Evolutionary conservation across 805 yeast species (phyloP), one percentile per base, ranked within the genome.

Genomic region (Saccharomycopsis sp.): DNA sequence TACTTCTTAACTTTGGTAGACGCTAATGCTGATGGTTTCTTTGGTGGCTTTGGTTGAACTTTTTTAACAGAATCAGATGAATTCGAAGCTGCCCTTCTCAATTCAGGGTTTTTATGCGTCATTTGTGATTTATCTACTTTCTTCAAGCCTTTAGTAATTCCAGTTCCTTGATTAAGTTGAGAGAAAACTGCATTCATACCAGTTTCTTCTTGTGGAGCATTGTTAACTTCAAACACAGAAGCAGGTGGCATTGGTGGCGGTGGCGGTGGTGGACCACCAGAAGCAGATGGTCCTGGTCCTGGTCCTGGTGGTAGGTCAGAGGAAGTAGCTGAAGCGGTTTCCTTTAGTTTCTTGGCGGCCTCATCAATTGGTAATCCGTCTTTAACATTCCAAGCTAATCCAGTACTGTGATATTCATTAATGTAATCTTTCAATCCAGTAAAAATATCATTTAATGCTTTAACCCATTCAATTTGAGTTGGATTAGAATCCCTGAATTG

Each of bases 181-280:
- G 85, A 81, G 62, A 93, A 93, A 11, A 93, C 96, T 1, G 97
- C 97, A 54, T 71, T 72, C 68, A 90, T 76, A 34, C 95, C 93
- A 36, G 68, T 68, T 19, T 56, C 54, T 41, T 1, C 59, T 42
- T 4, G 59, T 42, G 9, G 45, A 8, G 57, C 56, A 14, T 61
- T 47, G 17, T 61, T 56, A 1, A 57, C 59, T 47, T 74, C 78
- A 57, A 78, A 85, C 29, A 83, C 68, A 45, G 79, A 66, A 7
- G 96, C 95, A 2, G 95, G 86, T 1, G 93, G 90, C 3, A 95
- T 95, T 2, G 95, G 95, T 1, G 97, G 97, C 4, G 89, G 85
- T 2, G 76, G 70, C 2, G 67, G 63, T n/a, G 53, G 51, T 9
- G 52, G 56, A 5, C 65, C 58, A 19, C 64, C 62, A 5, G 72